A percentile compares a stretch with the other conserved stretches of the same genome.
phyloP scores from a whole-genome alignment of 768 basidiomycete species.

The Amyloporia xantha region DNA sequence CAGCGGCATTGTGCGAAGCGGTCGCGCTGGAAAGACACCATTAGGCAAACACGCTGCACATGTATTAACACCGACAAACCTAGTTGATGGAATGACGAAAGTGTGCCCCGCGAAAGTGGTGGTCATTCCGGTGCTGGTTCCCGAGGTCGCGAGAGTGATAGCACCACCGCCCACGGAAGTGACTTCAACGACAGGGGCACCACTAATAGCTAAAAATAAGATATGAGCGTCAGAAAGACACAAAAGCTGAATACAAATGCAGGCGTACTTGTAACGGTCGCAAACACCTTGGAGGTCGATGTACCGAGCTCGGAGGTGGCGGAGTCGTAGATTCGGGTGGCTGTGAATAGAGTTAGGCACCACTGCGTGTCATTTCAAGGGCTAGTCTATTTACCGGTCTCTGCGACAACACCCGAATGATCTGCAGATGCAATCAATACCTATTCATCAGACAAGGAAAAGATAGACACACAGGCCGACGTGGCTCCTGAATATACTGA shows the following conservation, averaged over 20 bases:
- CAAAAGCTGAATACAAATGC: background rate
- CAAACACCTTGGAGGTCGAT: conserved; percentile 11
- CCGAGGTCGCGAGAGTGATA: conserved; percentile 19
- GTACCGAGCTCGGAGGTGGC: conserved; percentile 12
- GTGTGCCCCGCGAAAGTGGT: conserved; percentile 18
- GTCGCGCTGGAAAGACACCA: background rate
- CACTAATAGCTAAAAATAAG: conserved; percentile 9
- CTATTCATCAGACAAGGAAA: background rate
- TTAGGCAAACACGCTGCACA: background rate
- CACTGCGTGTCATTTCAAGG: too few relatives aligned
- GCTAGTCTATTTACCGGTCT: background rate
- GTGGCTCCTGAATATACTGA: conserved; percentile 3
- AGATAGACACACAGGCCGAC: background rate
- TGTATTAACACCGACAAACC: background rate
- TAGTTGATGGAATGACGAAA: conserved; percentile 12
- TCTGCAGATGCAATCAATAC: background rate
- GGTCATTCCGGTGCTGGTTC: conserved; percentile 2
- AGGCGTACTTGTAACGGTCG: conserved; percentile 13
- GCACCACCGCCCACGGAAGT: conserved; percentile 19
- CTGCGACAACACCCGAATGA: background rate
- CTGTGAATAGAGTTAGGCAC: conserved; percentile 6
- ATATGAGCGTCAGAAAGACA: background rate
- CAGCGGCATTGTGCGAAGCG: conserved; percentile 7
- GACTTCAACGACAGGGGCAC: conserved; percentile 17
- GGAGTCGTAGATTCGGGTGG: conserved; percentile 10